Evolutionary conservation across 257 asterid species (phyloP).

Genomic region (Scutellaria galericulata): DNA sequence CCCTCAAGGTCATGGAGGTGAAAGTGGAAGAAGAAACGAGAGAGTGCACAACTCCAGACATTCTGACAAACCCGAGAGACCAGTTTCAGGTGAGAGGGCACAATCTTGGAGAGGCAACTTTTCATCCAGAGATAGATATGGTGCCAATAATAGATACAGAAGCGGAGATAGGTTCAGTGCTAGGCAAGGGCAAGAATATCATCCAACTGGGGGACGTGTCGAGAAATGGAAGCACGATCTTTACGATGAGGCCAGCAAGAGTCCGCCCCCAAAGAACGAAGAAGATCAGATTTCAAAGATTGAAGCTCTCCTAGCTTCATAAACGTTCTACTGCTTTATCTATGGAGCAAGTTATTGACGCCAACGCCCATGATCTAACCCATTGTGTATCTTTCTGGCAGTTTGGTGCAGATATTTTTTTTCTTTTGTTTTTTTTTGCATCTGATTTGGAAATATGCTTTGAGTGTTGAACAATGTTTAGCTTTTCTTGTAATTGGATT

Average conservation of each 20-base stretch:
- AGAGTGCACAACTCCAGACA: slow-evolving; percentile 45
- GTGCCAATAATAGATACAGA: slow-evolving; percentile 37
- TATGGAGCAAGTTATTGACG: too few relatives aligned
- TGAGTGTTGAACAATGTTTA: slow-evolving; percentile 12
- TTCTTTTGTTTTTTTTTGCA: not conserved
- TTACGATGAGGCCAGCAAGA: slow-evolving; percentile 67
- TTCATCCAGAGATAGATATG: slow-evolving; percentile 54
- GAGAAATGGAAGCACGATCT: slow-evolving; percentile 98
- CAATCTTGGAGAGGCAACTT: slow-evolving; percentile 54
- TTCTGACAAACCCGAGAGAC: slow-evolving; percentile 53
- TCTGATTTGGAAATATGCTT: slow-evolving; percentile 12
- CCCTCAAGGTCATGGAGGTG: slow-evolving; percentile 42
- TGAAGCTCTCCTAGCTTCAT: slow-evolving; percentile 78
- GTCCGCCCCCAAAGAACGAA: slow-evolving; percentile 82
- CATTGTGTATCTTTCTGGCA: not conserved
- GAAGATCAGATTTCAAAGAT: slow-evolving; percentile 85
- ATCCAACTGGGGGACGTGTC: slow-evolving; percentile 52
- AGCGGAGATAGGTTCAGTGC: slow-evolving; percentile 58
- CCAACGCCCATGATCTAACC: not conserved
- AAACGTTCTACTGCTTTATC: slow-evolving; percentile 18
- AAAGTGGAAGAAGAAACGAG: slow-evolving; percentile 49
- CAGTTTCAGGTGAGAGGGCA: slow-evolving; percentile 53
- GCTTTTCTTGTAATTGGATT: slow-evolving; percentile 14
- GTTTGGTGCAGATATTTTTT: slow-evolving; percentile 6
- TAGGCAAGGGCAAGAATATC: slow-evolving; percentile 56